These are phyloP conservation scores for Sporopachydermia lactativora DNA, from an alignment of 805 yeast species.

Conservation along the genomic window DNA sequence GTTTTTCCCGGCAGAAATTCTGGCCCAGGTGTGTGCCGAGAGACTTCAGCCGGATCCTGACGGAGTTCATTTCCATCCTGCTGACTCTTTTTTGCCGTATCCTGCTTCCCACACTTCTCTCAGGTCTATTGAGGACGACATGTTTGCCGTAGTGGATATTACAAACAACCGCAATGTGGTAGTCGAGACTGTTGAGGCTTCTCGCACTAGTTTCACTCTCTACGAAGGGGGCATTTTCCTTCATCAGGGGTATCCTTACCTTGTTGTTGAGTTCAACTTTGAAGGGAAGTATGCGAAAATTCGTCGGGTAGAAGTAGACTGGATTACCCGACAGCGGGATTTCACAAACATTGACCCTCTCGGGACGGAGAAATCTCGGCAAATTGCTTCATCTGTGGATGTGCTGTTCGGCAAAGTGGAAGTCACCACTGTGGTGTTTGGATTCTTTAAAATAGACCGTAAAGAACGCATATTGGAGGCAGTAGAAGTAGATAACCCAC, in stretches of 20 bases:
- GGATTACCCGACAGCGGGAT: slow-evolving; percentile 88
- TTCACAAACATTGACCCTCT: slow-evolving; percentile 86
- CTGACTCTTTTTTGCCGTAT: slow-evolving; percentile 60
- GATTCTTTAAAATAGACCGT: slow-evolving; percentile 78
- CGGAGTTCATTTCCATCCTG: slow-evolving; percentile 28
- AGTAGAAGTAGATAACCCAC: slow-evolving; percentile 85
- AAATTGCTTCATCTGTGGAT: slow-evolving; percentile 36
- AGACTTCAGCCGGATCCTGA: slow-evolving; percentile 28
- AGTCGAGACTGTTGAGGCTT: slow-evolving; percentile 80
- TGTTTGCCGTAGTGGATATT: slow-evolving; percentile 80
- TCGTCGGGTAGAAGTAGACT: slow-evolving; percentile 79
- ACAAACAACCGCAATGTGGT: slow-evolving; percentile 65
- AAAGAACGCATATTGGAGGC: slow-evolving; percentile 77
- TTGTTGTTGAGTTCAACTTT: slow-evolving; percentile 72
- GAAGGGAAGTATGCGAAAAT: slow-evolving; percentile 77
- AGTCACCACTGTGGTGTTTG: slow-evolving; percentile 72
- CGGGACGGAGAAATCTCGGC: slow-evolving; percentile 49
- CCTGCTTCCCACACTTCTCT: slow-evolving; percentile 66
- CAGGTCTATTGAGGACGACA: slow-evolving; percentile 71
- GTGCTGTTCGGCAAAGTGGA: slow-evolving; percentile 63
- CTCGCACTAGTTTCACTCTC: slow-evolving; percentile 77
- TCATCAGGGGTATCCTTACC: slow-evolving; percentile 85
- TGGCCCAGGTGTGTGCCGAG: slow-evolving; percentile 11
- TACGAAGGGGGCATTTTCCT: slow-evolving; percentile 88
- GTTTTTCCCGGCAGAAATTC: slow-evolving; percentile 36